These are phyloP conservation scores for Talaromyces trachyspermus DNA, from an alignment of 495 filamentous ascomycete species.

Conservation along the genomic window DNA sequence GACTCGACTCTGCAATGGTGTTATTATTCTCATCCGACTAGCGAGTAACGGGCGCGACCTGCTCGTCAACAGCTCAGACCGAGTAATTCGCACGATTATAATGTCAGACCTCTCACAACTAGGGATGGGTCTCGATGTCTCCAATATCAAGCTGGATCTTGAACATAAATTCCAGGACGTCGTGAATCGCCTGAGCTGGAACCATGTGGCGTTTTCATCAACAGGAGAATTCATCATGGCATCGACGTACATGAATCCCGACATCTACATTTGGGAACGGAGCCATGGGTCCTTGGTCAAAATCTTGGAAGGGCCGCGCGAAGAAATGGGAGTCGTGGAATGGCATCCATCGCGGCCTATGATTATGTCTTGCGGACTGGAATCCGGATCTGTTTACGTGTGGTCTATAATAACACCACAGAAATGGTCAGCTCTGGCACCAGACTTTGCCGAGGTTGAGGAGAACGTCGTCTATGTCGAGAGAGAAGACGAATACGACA, in stretches of 20 bases:
- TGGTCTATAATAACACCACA: constrained; percentile 92
- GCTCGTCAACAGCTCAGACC: constrained; percentile 83
- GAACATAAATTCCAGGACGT: constrained; percentile 99
- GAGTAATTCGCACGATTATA: constrained; percentile 84
- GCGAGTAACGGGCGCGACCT: constrained; percentile 76
- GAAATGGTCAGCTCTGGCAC: constrained; percentile 92
- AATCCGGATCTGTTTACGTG: constrained; percentile 80
- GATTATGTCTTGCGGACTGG: constrained; percentile 82
- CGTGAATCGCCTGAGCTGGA: constrained; percentile 90
- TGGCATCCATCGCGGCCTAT: constrained; percentile 92
- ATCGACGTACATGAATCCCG: constrained; percentile 92
- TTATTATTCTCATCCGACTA: constrained; percentile 81
- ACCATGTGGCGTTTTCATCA: constrained; percentile 87
- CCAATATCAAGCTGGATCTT: constrained; percentile 69
- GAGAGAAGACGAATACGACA: constrained; percentile 94
- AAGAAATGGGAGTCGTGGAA: constrained; percentile 90
- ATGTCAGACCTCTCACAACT: constrained; percentile 55
- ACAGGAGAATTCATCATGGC: constrained; percentile 84
- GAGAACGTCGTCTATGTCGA: constrained; percentile 97
- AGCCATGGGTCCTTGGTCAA: constrained; percentile 88
- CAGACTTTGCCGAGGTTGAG: constrained; percentile 95
- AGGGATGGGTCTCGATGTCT: constrained; percentile 35
- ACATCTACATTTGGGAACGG: constrained; percentile 98
- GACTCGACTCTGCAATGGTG: constrained; percentile 73
- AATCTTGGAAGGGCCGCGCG: constrained; percentile 90